Percentiles rank a stretch among this genome's conserved stretches.
These are phyloP conservation scores for Rutstroemia sp. DNA, from an alignment of 2,329 filamentous ascomycete genomes.

Conservation along the genomic window DNA sequence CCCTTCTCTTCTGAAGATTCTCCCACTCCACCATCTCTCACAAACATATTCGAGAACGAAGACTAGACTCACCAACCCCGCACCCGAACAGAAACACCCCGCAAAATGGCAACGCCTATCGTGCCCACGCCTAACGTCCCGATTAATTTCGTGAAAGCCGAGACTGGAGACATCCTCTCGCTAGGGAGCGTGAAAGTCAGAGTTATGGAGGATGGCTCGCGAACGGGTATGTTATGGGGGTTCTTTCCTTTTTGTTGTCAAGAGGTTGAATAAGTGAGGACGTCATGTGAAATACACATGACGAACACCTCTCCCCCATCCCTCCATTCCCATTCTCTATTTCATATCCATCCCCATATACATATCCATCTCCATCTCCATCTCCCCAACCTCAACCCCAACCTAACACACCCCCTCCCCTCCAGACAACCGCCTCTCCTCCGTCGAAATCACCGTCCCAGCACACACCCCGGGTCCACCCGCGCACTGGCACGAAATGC, in stretches of 20 bases:
- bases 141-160: not conserved
- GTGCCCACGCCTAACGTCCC: not conserved
- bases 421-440: not conserved
- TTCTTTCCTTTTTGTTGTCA: not conserved
- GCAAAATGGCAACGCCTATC: not conserved
- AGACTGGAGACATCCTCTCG: not conserved
- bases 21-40: too few species aligned
- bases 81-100: too few species aligned
- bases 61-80: too few species aligned
- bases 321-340: too few species aligned
- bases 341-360: too few species aligned
- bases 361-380: not conserved
- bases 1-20: too few species aligned
- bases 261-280: too few species aligned
- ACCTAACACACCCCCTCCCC: not conserved
- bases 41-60: too few species aligned
- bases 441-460: not conserved
- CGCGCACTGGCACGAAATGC: slow-evolving; percentile 8
- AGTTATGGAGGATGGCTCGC: not conserved
- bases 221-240: not conserved
- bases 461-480: not conserved
- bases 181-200: not conserved
- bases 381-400: not conserved
- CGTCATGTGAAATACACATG: not conserved
- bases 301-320: not conserved